Conservation (phyloP, 164 flowering plant genomes). For the Sedum album region DNA sequence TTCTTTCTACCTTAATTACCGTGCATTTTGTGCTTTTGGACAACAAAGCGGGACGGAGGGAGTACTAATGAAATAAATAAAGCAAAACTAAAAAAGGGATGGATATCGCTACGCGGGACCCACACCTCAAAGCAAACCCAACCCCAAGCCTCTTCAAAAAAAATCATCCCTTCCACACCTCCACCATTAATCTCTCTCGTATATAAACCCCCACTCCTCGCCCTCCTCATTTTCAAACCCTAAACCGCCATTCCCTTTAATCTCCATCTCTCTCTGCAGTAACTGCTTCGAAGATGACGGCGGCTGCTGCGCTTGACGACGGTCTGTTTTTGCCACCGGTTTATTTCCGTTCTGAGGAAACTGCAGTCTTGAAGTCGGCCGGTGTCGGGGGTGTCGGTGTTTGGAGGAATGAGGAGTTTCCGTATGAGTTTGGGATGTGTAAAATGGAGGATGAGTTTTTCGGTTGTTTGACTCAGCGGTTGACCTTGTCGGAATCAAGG, state of each 20-base stretch:
- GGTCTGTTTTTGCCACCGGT: conserved; percentile 23
- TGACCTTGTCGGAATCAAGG: conserved; percentile 10
- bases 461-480: conserved; percentile 31
- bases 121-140: neutral
- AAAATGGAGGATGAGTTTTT: conserved; percentile 33
- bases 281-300: neutral
- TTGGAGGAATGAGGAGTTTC: conserved; percentile 25
- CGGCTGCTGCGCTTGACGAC: conserved; percentile 2
- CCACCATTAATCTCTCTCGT: neutral
- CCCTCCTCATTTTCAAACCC: neutral
- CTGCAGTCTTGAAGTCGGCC: neutral
- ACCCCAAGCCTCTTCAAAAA: too few species aligned
- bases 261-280: too few species aligned
- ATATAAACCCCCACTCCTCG: neutral
- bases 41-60: too few species aligned
- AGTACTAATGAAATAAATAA: too few species aligned
- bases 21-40: too few species aligned
- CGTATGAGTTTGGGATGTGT: conserved; percentile 28
- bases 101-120: neutral
- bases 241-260: conserved; percentile 3
- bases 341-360: conserved; percentile 17
- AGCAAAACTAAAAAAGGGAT: neutral
- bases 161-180: neutral
- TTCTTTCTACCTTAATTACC: too few species aligned
- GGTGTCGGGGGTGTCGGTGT: neutral